Evolutionary conservation across 139 green algal genomes (phyloP).

Genomic region (Dunaliella sp.): DNA sequence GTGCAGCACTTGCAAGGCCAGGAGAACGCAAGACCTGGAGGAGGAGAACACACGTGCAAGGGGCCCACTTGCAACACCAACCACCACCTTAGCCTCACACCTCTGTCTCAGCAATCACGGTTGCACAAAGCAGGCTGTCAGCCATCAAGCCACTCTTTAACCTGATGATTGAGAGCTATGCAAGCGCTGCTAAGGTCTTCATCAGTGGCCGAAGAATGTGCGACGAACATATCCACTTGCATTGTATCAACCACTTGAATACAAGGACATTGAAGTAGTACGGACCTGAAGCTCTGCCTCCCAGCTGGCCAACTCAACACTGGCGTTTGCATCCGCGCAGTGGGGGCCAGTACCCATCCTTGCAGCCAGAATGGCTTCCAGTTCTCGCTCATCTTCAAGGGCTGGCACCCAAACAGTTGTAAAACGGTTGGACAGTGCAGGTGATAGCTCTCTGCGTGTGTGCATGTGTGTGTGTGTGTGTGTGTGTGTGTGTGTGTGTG

Average conservation of each 20-base stretch:
- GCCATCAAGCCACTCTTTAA: too few relatives aligned
- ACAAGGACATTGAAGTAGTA: not conserved
- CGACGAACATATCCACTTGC: not conserved
- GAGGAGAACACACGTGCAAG: not conserved
- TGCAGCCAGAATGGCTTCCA: slow-evolving; percentile 69
- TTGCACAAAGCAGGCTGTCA: too few relatives aligned
- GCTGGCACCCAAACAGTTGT: slow-evolving; percentile 77
- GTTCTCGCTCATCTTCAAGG: slow-evolving; percentile 62
- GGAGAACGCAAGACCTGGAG: too few relatives aligned
- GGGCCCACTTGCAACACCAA: not conserved
- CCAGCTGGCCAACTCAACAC: not conserved
- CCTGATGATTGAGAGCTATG: too few relatives aligned
- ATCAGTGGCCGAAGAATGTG: too few relatives aligned
- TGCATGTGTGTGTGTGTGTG: not conserved
- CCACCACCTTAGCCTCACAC: too few relatives aligned
- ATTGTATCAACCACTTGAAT: not conserved
- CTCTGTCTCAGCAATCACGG: too few relatives aligned
- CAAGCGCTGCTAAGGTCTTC: too few relatives aligned
- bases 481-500: not conserved
- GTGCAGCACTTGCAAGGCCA: too few relatives aligned
- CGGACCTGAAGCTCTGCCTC: slow-evolving; percentile 17
- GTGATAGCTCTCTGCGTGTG: slow-evolving; percentile 95
- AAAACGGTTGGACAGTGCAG: slow-evolving; percentile 87
- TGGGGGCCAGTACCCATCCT: slow-evolving; percentile 29
- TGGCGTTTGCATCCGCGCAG: not conserved